Evolutionary conservation across 1,284 basidiomycete genomes (phyloP).

Genomic region (Mycena sp.): DNA sequence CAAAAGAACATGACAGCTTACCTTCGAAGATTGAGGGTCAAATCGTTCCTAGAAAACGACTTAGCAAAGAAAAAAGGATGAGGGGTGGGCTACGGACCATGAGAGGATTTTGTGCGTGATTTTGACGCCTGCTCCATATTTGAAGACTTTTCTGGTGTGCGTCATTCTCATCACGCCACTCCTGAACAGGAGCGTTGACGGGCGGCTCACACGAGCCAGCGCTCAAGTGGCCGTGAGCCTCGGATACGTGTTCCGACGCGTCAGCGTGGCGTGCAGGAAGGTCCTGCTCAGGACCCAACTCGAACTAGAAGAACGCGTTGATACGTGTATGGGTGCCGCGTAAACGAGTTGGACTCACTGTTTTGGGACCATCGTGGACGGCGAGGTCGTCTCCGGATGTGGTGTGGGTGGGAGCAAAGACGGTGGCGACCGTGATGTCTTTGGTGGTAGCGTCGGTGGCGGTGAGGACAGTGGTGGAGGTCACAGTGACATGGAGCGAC

Average conservation of each 20-base stretch:
- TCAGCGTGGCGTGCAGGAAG: background rate
- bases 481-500: constrained; percentile 13
- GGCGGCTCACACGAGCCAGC: background rate
- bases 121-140: background rate
- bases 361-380: background rate
- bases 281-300: background rate
- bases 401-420: constrained; percentile 17
- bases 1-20: too few species aligned
- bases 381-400: background rate
- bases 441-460: background rate
- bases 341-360: constrained; percentile 6
- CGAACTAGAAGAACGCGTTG: background rate
- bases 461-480: constrained; percentile 10
- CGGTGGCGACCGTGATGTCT: background rate
- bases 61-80: too few species aligned
- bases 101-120: too few species aligned
- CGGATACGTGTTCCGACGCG: constrained; percentile 12
- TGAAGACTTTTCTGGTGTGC: constrained; percentile 10
- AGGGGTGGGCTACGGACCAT: too few species aligned
- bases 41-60: too few species aligned
- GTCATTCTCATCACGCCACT: constrained; percentile 8
- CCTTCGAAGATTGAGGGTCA: too few species aligned
- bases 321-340: background rate
- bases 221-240: background rate
- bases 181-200: background rate